Base-by-base conservation (phyloP, 148 eudicot genomes). In the Amaranthus palmeri region DNA sequence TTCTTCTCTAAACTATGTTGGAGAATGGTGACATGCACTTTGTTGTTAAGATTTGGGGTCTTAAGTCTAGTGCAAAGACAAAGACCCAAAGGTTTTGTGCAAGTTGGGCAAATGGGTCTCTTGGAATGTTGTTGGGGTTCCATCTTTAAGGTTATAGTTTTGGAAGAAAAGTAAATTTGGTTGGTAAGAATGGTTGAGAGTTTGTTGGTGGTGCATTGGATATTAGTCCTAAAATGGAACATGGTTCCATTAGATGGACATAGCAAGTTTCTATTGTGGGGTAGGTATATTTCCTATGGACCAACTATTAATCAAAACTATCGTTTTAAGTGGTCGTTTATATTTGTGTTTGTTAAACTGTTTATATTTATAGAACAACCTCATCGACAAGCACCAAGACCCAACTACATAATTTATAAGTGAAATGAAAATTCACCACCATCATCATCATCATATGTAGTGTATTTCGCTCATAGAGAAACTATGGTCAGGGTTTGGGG, bases 1-100 rank as follows among this genome's bases (percentile, higher is more conserved):
- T 87, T 87, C 47, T 66, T 82, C 86, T 93, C 98, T 45, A 87
- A 77, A 36, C 77, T 85, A 76, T 93, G 98, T 51, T 90, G 98
- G 17, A 93, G 83, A 80, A 93, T 81, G 68, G 91, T 93, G 71
- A 93, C 70, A 15, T 81, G 77, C 4, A 90, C 85, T 3, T 83
- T 73, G 82, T 88, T 93, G 7, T 87, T 69, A 60, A 90, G 88
- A 61, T n/a, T 51, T 2, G 88, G 92, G 78, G 73, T 72, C 61
- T 82, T 86, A 61, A 93, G 68, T 25, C 95, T 81, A 65, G 71
- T 72, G 74, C 98, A 93, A 57, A 88, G 83, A 65, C 98, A 93
- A 46, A 83, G 67, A 2, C 77, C 57, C n/a, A 86, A 8, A 55
- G 98, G 98, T 74, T 86, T 90, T 7, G 96, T 85, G 73, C 98